Evolutionary conservation across 352 stramenopile genomes (phyloP).

Genomic region (Pythium myriotylum): DNA sequence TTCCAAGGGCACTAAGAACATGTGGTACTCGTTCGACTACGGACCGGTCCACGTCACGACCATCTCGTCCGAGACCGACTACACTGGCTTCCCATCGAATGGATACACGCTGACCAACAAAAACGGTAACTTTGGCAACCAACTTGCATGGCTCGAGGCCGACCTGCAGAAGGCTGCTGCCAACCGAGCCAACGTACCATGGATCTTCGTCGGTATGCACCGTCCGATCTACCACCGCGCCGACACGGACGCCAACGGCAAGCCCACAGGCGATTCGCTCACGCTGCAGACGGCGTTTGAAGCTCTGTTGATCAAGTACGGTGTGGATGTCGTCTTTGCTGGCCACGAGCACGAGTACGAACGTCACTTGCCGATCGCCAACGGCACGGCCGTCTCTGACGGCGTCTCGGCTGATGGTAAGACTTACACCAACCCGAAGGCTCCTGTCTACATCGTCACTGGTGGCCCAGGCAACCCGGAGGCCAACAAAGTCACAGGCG

Average conservation of each 20-base stretch:
- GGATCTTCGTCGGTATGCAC: slow-evolving; percentile 59
- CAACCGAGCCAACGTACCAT: slow-evolving; percentile 45
- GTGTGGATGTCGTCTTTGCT: slow-evolving; percentile 51
- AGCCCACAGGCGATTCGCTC: slow-evolving; percentile 32
- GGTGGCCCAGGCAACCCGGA: slow-evolving; percentile 23
- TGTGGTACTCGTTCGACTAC: slow-evolving; percentile 91
- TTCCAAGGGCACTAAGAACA: slow-evolving; percentile 58
- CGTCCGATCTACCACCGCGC: slow-evolving; percentile 47
- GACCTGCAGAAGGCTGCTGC: slow-evolving; percentile 50
- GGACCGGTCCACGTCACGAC: slow-evolving; percentile 80
- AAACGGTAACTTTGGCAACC: slow-evolving; percentile 36
- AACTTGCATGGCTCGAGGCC: slow-evolving; percentile 53
- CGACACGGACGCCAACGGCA: slow-evolving; percentile 21
- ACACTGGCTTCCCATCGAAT: slow-evolving; percentile 27
- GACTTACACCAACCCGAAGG: slow-evolving; percentile 24
- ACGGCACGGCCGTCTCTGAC: slow-evolving; percentile 7
- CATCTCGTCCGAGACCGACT: slow-evolving; percentile 82
- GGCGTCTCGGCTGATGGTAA: slow-evolving; percentile 14
- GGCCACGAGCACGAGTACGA: slow-evolving; percentile 59
- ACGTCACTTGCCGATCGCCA: slow-evolving; percentile 38
- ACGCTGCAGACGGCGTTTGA: slow-evolving; percentile 54
- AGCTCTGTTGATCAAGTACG: slow-evolving; percentile 58
- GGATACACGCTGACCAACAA: slow-evolving; percentile 17
- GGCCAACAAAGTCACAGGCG: background rate
- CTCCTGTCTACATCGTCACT: slow-evolving; percentile 26